phyloP scores from a whole-genome alignment of 305 asterid species.

The Solanum hybrid region DNA sequence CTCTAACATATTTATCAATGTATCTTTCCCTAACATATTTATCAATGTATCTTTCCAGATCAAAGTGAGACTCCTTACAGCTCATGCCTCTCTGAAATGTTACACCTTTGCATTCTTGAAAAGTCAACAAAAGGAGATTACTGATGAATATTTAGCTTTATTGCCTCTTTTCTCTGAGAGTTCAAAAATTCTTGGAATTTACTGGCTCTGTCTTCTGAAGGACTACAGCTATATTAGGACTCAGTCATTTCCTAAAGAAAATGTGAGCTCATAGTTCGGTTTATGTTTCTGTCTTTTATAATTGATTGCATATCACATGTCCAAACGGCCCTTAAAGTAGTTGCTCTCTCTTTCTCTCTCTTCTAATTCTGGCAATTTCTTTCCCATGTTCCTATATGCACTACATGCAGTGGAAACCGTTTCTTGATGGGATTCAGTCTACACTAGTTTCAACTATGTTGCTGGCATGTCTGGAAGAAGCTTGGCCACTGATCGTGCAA shows the following conservation, averaged over 20 bases:
- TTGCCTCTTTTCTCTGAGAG: constrained; percentile 80
- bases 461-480: constrained; percentile 89
- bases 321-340: background rate
- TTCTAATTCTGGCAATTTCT: constrained; percentile 3
- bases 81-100: constrained; percentile 96
- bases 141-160: constrained; percentile 70
- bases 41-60: constrained; percentile 44
- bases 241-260: constrained; percentile 43
- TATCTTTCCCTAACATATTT: constrained; percentile 21
- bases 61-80: constrained; percentile 90
- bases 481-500: constrained; percentile 94
- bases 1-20: constrained; percentile 10
- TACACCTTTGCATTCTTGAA: constrained; percentile 69
- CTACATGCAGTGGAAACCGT: constrained; percentile 80
- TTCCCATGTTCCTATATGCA: constrained; percentile 11
- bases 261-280: constrained; percentile 47
- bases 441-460: constrained; percentile 64
- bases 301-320: background rate
- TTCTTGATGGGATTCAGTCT: constrained; percentile 96
- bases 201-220: constrained; percentile 88
- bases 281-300: background rate
- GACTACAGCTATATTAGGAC: constrained; percentile 71
- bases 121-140: constrained; percentile 55
- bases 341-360: background rate
- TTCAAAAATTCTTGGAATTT: constrained; percentile 65